Evolutionary conservation across 2,329 filamentous ascomycete genomes (phyloP), one percentile per base, ranked within the genome.

Genomic region (Colletotrichum tamarilloi): DNA sequence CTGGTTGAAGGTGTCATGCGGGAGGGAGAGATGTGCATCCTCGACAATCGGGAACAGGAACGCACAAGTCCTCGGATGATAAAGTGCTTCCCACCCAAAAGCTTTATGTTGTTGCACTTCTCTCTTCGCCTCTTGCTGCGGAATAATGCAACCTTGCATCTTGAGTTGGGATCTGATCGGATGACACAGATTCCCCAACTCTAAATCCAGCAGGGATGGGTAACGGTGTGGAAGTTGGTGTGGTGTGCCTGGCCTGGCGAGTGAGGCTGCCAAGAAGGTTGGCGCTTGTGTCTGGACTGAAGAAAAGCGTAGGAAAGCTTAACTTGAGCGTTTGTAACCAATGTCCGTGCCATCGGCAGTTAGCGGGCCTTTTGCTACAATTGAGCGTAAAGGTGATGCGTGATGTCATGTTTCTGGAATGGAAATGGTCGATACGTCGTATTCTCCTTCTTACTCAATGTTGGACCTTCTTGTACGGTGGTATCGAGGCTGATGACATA

Each of bases 191-290:
- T 73, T 73, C 55, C 55, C 26, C 70, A 73, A 73, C 70, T 64
- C 26, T 70, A 73, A 72, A 49, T 5, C 3, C 16, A 62, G 38
- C 67, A 66, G 49, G 55, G 55, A 62, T 69, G n/a, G 28, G 24
- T 32, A 26, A 22, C 5, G 22, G 7, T 16, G 5, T 12, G 7
- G 55, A 9, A 42, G 38, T 35, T 55, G 60, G 55, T 56, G 22
- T 38, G 59, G 28, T 42, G 58, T 52, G 60, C 56, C 24, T 14
- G 49, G 14, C 38, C 38, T 42, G 38, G 38, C 42, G 32, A 73
- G 55, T 70, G 70, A 73, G 70, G 67, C 70, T 73, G 67, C 67
- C 70, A 73, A 65, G 60, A 73, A 73, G 60, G 70, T 73, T 73
- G 26, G 32, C 60, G 32, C 55, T 73, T 62, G 60, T 73, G 70